Evolutionary conservation across 352 stramenopile genomes (phyloP), one percentile per base, ranked within the genome.

Genomic region (Phytophthora macrochlamydospora): DNA sequence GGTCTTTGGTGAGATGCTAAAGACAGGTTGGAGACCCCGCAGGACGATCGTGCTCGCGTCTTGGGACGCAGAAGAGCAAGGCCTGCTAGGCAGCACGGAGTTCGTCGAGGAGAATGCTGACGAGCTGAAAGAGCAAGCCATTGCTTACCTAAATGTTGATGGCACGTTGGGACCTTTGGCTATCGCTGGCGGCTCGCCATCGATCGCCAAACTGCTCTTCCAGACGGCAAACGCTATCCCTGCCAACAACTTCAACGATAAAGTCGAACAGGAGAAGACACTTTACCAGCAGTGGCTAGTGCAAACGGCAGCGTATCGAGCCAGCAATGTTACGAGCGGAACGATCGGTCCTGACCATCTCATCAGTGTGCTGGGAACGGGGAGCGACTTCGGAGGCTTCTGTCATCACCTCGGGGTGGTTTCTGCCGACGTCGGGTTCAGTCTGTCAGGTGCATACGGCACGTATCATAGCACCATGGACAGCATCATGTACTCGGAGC

Each of bases 131-230:
- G 56, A 81, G 35, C 61, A 93, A 11, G 83, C 83, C 1, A 75
- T 91, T 1, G 84, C 82, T 11, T 97, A 97, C 67, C 76, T 97
- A 29, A 97, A 97, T 63, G 85, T 95, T 0, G 91, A 97, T 59
- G 71, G 64, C 8, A 85, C 95, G 5, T 75, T 83, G 0, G 91
- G 91, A 2, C 56, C 79, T 14, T 49, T 74, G 4, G 70, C 92
- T 14, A 61, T 65, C 4, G 87, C 84, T 6, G 75, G 67, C 31
- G 78, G 83, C 11, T 89, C 85, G 12, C 88, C 88, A 24, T 91
- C 88, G 11, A 82, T 97, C 50, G 77, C 81, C 9, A 67, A 76
- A 7, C 63, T 94, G 9, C 65, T 94, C 2, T 59, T 83, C 44
- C 59, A 87, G 6, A 79, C 83, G 0, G 76, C 88, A 5, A 71